A percentile compares a stretch with the other conserved stretches of the same genome.
Evolutionary conservation across 441 rosid genomes (phyloP).

Genomic region (Pelargonium cotyledonis): DNA sequence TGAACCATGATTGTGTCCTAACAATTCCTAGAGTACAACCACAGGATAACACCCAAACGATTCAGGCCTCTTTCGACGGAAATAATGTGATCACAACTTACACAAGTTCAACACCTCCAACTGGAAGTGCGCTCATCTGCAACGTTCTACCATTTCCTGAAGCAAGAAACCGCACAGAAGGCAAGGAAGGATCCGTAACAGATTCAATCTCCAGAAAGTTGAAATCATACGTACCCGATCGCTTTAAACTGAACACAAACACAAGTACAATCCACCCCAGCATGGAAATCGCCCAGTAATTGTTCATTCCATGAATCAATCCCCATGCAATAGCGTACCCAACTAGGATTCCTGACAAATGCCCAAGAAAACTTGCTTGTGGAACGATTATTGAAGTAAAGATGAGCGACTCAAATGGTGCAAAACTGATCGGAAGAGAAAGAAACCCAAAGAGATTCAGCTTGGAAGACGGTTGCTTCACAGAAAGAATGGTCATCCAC

Average conservation of each 20-base stretch:
- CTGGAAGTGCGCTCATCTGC: slow-evolving; percentile 68
- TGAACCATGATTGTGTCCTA: too few species aligned
- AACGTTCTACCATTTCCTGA: slow-evolving; percentile 57
- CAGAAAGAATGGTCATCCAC: slow-evolving; percentile 94
- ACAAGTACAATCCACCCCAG: slow-evolving; percentile 70
- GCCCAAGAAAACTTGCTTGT: slow-evolving; percentile 95
- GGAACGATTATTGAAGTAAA: slow-evolving; percentile 96
- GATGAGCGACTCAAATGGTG: slow-evolving; percentile 86
- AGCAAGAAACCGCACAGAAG: slow-evolving; percentile 65
- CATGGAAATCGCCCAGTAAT: slow-evolving; percentile 86
- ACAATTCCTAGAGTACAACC: too few species aligned
- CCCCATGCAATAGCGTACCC: slow-evolving; percentile 97
- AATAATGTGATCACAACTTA: slow-evolving; percentile 18
- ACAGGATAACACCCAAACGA: not conserved
- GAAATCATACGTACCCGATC: slow-evolving; percentile 81
- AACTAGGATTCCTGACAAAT: slow-evolving; percentile 79
- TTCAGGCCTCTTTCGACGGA: slow-evolving; percentile 3
- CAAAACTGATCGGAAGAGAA: slow-evolving; percentile 91
- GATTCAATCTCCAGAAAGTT: slow-evolving; percentile 79
- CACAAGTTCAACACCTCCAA: slow-evolving; percentile 61
- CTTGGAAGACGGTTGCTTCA: slow-evolving; percentile 90
- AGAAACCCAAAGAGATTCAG: slow-evolving; percentile 78
- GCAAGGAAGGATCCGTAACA: slow-evolving; percentile 72
- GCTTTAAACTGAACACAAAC: slow-evolving; percentile 79
- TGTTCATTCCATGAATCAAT: slow-evolving; percentile 85